These are phyloP conservation scores for Fragilariopsis cylindrus DNA, from an alignment of 108 stramenopile genomes.

Conservation along the genomic window DNA sequence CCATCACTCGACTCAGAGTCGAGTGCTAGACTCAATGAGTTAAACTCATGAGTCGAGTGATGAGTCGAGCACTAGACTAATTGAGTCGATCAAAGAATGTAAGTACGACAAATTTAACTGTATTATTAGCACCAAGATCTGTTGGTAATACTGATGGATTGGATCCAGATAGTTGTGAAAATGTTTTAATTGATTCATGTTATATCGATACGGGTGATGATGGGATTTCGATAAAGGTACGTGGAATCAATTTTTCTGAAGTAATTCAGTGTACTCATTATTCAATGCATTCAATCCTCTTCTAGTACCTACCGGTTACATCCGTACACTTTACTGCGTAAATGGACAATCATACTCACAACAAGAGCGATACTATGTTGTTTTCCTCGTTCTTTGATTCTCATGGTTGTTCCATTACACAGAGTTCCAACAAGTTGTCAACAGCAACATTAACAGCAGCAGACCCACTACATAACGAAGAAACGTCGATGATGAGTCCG, in stretches of 20 bases:
- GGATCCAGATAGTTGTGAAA: slow-evolving; percentile 12
- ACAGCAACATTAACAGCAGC: too few relatives aligned
- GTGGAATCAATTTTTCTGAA: neutral
- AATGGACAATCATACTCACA: too few relatives aligned
- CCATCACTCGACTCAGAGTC: too few relatives aligned
- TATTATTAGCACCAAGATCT: slow-evolving; percentile 11
- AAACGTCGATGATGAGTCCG: neutral
- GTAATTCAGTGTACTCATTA: neutral
- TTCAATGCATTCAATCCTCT: neutral
- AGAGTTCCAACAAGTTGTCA: too few relatives aligned
- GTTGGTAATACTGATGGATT: slow-evolving; percentile 19
- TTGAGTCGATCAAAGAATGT: neutral
- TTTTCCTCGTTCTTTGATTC: neutral
- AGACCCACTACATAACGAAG: too few relatives aligned
- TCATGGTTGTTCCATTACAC: neutral
- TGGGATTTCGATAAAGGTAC: slow-evolving; percentile 15
- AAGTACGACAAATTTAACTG: slow-evolving; percentile 7
- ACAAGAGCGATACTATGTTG: too few relatives aligned
- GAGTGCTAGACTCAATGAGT: too few relatives aligned
- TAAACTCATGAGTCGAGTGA: too few relatives aligned
- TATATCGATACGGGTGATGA: slow-evolving; percentile 22
- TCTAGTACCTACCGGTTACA: neutral
- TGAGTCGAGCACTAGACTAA: too few relatives aligned
- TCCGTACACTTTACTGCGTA: too few relatives aligned
- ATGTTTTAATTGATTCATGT: slow-evolving; percentile 11